phyloP scores from a whole-genome alignment of 176 grass and related monocot genomes.

The Zea luxurians region DNA sequence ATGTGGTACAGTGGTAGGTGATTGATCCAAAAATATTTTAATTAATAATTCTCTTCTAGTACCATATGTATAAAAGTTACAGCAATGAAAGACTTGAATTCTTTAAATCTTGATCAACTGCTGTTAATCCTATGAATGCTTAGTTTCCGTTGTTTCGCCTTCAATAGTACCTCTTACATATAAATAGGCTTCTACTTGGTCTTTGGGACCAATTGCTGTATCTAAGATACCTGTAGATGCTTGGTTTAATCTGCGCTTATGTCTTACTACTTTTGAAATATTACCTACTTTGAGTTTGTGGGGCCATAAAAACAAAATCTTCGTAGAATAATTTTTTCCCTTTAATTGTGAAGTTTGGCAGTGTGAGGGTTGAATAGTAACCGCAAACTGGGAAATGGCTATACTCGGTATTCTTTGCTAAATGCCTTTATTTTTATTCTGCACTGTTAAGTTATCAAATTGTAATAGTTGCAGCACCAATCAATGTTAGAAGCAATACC shows the following conservation, averaged over 20 bases:
- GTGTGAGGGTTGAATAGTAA: background rate
- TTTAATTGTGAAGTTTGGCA: conserved; percentile 12
- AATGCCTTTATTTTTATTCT: background rate
- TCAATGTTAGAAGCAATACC: background rate
- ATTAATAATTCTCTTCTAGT: conserved; percentile 7
- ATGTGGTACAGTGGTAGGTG: background rate
- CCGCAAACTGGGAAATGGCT: background rate
- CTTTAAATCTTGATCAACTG: background rate
- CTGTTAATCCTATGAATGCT: conserved; percentile 6
- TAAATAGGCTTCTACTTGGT: background rate
- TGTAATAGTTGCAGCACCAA: background rate
- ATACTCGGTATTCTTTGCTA: background rate
- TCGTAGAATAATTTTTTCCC: background rate
- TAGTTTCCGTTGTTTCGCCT: background rate
- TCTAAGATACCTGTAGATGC: background rate
- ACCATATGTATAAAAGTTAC: background rate
- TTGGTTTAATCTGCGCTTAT: background rate
- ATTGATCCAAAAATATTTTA: background rate
- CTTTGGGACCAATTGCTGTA: background rate
- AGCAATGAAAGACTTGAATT: background rate
- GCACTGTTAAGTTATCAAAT: background rate
- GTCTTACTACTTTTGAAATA: conserved; percentile 26
- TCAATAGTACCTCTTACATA: background rate
- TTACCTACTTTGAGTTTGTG: background rate
- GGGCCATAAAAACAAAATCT: background rate